Evolutionary conservation across 2,329 filamentous ascomycete species (phyloP), one percentile per base, ranked within the genome.

Genomic region (Fusarium oligoseptatum): DNA sequence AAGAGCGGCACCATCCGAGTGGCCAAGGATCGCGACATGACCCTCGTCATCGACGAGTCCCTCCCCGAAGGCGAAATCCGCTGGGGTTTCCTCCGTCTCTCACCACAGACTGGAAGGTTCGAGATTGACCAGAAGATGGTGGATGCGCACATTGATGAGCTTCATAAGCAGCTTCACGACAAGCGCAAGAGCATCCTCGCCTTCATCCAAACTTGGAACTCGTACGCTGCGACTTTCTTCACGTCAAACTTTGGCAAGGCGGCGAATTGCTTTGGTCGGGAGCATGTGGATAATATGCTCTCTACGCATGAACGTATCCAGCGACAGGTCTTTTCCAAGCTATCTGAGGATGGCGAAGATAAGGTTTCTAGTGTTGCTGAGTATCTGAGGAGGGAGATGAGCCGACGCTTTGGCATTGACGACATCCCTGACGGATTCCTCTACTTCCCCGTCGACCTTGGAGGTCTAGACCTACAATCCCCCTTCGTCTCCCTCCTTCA

Each of bases 71-170:
- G 88, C 1, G 81, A 85, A 1, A 85, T 91, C 27, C 84, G 84
- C 11, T 89, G 89, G 85, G 88, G 89, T 0, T 89, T 91, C 76
- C 83, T 93, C 27, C 83, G 83, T 43, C 83, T 93, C 4, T 88
- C 91, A 36, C 81, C 87, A 1, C 72, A 82, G 32, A 83, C 85
- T 0, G 88, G 89, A 10, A 84, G 84, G 9, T 93, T 92, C 75
- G 81, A 88, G 58, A 92, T 93, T 64, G 89, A 92, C 72, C 87
- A 90, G 73, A 70, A 75, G 0, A 85, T 90, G 81, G 89, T 93
- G 0, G 87, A 91, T 70, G 81, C 84, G 29, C 91, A 93, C 71
- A 88, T 92, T 64, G 78, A 83, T 3, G 90, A 93, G 77, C 85
- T 93, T 4, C 84, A 85, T 36, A 85, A 84, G 5, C 91, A 93